Percentiles rank a stretch among this genome's conserved stretches.
Evolutionary conservation across 345 rosid genomes (phyloP).

Genomic region (Eucalyptus caleyi): DNA sequence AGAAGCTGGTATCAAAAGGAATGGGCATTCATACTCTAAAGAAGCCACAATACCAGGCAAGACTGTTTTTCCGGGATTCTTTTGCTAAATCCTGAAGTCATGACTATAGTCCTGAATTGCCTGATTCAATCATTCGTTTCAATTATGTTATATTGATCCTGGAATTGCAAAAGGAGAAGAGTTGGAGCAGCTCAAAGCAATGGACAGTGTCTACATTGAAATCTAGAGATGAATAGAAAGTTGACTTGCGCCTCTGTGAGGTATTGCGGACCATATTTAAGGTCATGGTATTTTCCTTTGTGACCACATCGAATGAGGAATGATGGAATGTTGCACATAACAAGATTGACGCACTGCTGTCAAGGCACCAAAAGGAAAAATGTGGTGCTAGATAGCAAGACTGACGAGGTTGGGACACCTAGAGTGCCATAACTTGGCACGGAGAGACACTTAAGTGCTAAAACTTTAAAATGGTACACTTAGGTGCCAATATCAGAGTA

Average conservation of each 20-base stretch:
- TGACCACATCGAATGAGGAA: background rate
- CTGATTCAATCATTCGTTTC: background rate
- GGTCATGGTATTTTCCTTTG: background rate
- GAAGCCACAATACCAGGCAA: conserved; percentile 65
- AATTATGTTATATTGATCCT: conserved; percentile 58
- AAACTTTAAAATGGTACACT: no score
- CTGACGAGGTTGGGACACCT: no score
- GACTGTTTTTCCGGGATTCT: background rate
- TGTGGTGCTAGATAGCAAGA: background rate
- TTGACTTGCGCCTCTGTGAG: background rate
- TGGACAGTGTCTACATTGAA: conserved; percentile 39
- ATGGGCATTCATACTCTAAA: conserved; percentile 63
- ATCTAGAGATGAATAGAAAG: conserved; percentile 13
- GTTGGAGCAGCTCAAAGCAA: conserved; percentile 60
- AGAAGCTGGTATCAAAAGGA: conserved; percentile 28
- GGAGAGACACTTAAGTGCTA: no score
- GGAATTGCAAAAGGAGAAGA: conserved; percentile 58
- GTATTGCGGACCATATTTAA: background rate
- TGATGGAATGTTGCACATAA: background rate
- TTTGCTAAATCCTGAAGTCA: background rate
- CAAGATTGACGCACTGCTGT: background rate
- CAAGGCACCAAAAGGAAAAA: background rate
- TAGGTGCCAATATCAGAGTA: no score
- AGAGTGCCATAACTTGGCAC: no score
- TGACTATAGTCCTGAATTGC: background rate